Evolutionary conservation across 768 basidiomycete genomes (phyloP).

Genomic region (Hygrophorus pudorinus): DNA sequence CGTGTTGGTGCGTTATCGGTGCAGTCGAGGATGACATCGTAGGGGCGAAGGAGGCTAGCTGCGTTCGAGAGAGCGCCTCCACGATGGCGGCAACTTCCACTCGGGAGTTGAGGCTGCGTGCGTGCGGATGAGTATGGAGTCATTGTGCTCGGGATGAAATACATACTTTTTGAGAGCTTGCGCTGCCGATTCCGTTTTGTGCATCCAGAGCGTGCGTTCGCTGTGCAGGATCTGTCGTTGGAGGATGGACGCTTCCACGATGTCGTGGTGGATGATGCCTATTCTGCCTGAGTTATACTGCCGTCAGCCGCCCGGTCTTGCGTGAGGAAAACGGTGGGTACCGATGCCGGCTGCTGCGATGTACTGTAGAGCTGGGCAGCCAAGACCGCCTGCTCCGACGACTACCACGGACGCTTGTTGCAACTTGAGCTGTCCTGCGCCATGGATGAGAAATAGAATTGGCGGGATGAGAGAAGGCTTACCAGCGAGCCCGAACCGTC

Average conservation of each 20-base stretch:
- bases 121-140: conserved; percentile 5
- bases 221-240: conserved; percentile 90
- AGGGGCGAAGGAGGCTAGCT: conserved; percentile 41
- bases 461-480: conserved; percentile 6
- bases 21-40: conserved; percentile 83
- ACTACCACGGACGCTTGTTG: conserved; percentile 70
- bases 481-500: conserved; percentile 83
- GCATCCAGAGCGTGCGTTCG: conserved; percentile 60
- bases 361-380: conserved; percentile 93
- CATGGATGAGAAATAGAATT: conserved; percentile 6
- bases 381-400: conserved; percentile 91
- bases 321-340: conserved; percentile 23
- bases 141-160: not conserved
- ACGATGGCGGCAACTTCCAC: conserved; percentile 48
- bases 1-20: conserved; percentile 90
- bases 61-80: conserved; percentile 57
- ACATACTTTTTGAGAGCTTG: conserved; percentile 52
- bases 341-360: conserved; percentile 89
- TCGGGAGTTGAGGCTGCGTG: conserved; percentile 61
- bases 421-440: conserved; percentile 74
- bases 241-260: conserved; percentile 81
- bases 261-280: conserved; percentile 83
- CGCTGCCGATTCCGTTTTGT: conserved; percentile 79
- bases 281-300: conserved; percentile 41
- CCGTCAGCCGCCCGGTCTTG: not conserved